phyloP scores from a whole-genome alignment of 257 asterid genomes.

The Fraxinus quadrangulata region DNA sequence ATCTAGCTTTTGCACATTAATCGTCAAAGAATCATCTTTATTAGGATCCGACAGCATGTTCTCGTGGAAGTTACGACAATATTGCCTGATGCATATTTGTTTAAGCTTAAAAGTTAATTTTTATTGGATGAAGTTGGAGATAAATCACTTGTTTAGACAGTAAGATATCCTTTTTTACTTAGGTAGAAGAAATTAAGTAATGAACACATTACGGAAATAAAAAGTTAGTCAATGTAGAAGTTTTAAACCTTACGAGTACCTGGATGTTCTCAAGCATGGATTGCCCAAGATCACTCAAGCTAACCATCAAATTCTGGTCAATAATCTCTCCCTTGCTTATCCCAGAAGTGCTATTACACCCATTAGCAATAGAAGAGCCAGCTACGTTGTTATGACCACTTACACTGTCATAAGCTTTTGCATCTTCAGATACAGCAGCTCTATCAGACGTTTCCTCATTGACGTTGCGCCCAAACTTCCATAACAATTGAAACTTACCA shows the following conservation, averaged over 20 bases:
- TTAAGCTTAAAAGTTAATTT: too few relatives aligned
- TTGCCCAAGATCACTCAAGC: slow-evolving; percentile 53
- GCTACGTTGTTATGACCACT: slow-evolving; percentile 25
- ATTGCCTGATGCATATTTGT: too few relatives aligned
- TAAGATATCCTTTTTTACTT: neutral
- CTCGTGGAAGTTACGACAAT: too few relatives aligned
- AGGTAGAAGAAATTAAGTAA: neutral
- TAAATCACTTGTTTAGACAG: neutral
- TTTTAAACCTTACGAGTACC: slow-evolving; percentile 31
- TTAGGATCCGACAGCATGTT: too few relatives aligned
- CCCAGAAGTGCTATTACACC: slow-evolving; percentile 26
- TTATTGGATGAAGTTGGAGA: neutral
- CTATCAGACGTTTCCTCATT: slow-evolving; percentile 33
- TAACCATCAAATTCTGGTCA: slow-evolving; percentile 43
- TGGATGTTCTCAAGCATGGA: slow-evolving; percentile 56
- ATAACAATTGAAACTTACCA: slow-evolving; percentile 46
- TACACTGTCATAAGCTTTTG: slow-evolving; percentile 25
- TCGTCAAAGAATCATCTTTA: too few relatives aligned
- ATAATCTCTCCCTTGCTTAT: slow-evolving; percentile 42
- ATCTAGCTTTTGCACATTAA: too few relatives aligned
- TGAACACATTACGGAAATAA: neutral
- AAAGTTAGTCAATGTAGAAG: neutral
- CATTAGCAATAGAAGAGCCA: slow-evolving; percentile 23
- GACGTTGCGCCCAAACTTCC: slow-evolving; percentile 44
- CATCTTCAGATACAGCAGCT: slow-evolving; percentile 30